Percentiles rank a stretch among this genome's conserved stretches.
Conservation (phyloP, 306 rosid species). For the Cercis canadensis region DNA sequence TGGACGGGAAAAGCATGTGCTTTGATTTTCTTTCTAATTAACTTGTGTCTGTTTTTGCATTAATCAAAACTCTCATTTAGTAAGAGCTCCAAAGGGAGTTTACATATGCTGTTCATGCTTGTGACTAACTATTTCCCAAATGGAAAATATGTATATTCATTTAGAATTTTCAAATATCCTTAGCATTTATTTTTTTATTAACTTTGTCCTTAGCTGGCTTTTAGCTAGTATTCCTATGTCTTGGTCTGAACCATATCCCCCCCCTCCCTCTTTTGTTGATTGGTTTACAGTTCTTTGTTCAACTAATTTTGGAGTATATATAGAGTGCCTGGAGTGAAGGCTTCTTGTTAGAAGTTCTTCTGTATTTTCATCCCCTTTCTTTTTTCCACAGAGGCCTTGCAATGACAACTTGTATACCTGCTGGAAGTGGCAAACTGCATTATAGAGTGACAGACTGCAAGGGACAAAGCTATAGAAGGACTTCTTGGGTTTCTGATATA, state of each 20-base stretch:
- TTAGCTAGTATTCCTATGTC: neutral
- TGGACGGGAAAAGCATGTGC: neutral
- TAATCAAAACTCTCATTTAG: neutral
- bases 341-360: conserved; percentile 26
- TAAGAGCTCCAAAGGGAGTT: neutral
- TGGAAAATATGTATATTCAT: neutral
- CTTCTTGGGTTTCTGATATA: conserved; percentile 49
- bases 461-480: conserved; percentile 52
- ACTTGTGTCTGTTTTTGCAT: neutral
- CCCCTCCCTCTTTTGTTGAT: neutral
- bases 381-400: conserved; percentile 43
- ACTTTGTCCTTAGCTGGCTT: conserved; percentile 15
- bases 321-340: conserved; percentile 5
- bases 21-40: neutral
- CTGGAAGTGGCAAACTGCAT: conserved; percentile 58
- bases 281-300: conserved; percentile 9
- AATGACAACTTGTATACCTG: conserved; percentile 73
- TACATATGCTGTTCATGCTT: too few species aligned
- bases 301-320: conserved; percentile 4
- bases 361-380: conserved; percentile 27
- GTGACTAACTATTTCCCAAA: neutral
- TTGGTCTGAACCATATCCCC: neutral
- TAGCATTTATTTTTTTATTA: neutral
- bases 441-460: conserved; percentile 43
- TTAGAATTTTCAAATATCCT: conserved; percentile 1